Evolutionary conservation across 2,329 filamentous ascomycete species (phyloP), one percentile per base, ranked within the genome.

Genomic region (Coniochaeta sp.): DNA sequence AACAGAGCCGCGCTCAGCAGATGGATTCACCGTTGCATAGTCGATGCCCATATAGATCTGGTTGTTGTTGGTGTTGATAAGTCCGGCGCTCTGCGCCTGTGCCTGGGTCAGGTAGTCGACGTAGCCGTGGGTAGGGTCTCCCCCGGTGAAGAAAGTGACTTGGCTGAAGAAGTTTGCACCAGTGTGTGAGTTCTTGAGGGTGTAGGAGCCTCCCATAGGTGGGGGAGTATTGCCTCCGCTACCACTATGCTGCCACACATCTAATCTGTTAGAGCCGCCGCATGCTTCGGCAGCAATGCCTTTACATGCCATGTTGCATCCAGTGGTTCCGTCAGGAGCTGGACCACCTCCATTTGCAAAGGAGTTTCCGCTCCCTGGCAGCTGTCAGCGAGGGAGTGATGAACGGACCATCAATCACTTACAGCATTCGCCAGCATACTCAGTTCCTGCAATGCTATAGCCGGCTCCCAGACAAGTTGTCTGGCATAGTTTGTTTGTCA

Each of bases 401-500:
- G 50, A 31, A 3, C 12, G 50, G 22, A 54, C 22, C 12, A 19
- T 54, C 50, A 54, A 54, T 54, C 17, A 22, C 33, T 54, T 54
- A 54, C 50, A 54, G 50, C 50, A 54, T 54, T 54, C 50, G 19
- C 50, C 50, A 12, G 22, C 50, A 54, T 54, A 54, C 50, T 54
- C 50, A 12, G 50, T 54, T 31, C 50, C 50, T 17, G 50, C 50
- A 54, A 54, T 54, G 50, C 16, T 54, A 54, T 54, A 54, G 6
- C 50, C 50, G 22, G 50, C 50, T 16, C 50, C 50, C 50, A 54
- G 50, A 54, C 50, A 54, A 12, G 50, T 12, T 3, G 12, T 54
- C 50, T 54, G 50, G 50, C 50, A 54, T n/a, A 54, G 50, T 54
- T 54, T 19, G 50, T 54, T 54, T 54, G 50, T 54, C 50, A 54